These are phyloP conservation scores for Citrus trifoliata DNA, from an alignment of 345 rosid species.

Conservation along the genomic window DNA sequence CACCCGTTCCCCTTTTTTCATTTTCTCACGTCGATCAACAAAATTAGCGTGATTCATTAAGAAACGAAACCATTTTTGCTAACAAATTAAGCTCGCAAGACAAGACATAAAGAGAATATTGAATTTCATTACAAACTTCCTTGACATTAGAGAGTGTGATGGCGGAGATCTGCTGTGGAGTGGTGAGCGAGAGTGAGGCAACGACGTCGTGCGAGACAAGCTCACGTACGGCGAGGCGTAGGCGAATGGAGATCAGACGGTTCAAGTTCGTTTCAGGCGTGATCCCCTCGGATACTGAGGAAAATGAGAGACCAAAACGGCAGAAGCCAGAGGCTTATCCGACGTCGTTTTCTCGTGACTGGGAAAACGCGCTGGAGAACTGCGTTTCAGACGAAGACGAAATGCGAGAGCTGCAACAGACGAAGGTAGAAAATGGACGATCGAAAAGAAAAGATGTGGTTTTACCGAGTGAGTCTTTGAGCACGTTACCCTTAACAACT, in stretches of 20 bases:
- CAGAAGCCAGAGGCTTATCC: conserved; percentile 30
- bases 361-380: conserved; percentile 15
- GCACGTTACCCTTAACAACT: background rate
- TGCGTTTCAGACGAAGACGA: background rate
- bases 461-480: background rate
- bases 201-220: conserved; percentile 29
- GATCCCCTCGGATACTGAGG: conserved; percentile 13
- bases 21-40: background rate
- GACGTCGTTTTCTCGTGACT: conserved; percentile 23
- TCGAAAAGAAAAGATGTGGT: conserved; percentile 2
- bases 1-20: background rate
- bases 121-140: background rate
- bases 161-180: conserved; percentile 66
- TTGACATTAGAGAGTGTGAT: background rate
- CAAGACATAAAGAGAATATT: background rate
- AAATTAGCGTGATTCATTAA: background rate
- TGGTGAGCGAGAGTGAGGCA: conserved; percentile 40
- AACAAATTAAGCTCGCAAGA: background rate
- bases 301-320: conserved; percentile 28
- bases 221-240: conserved; percentile 51
- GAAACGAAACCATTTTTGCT: background rate
- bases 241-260: conserved; percentile 64
- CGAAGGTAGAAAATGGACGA: conserved; percentile 5
- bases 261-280: conserved; percentile 39
- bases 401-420: background rate